Conservation (phyloP, 2,329 filamentous ascomycete species). For the Colletotrichum acutatum region DNA sequence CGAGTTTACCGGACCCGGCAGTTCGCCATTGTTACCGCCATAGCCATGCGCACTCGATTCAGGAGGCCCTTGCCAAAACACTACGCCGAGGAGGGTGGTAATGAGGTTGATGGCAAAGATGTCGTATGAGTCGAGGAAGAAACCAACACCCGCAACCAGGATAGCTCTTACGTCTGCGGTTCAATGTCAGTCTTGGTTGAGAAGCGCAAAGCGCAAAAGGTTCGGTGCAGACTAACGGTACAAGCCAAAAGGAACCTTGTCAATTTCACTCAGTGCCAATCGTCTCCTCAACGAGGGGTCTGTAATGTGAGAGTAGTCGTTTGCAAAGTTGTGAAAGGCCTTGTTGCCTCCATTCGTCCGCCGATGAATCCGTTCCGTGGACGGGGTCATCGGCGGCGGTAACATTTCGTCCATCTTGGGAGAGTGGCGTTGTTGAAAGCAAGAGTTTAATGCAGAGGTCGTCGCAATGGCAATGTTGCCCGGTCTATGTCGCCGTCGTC, state of each 20-base stretch:
- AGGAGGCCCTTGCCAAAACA: constrained; percentile 71
- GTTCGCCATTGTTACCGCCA: constrained; percentile 61
- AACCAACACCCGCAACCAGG: constrained; percentile 82
- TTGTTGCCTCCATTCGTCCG: constrained; percentile 71
- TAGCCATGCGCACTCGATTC: constrained; percentile 54
- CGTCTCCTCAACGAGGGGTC: constrained; percentile 83
- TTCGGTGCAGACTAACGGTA: constrained; percentile 61
- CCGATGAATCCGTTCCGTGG: constrained; percentile 39
- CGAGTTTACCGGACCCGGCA: constrained; percentile 75
- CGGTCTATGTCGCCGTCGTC: constrained; percentile 24
- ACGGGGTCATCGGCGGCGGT: constrained; percentile 52
- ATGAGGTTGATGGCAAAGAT: constrained; percentile 85
- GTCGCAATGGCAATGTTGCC: constrained; percentile 20
- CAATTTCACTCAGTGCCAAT: constrained; percentile 81
- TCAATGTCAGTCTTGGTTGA: background rate
- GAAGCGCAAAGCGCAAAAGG: constrained; percentile 20
- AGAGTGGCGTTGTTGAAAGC: background rate
- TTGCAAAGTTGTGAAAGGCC: constrained; percentile 80
- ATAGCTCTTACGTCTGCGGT: constrained; percentile 73
- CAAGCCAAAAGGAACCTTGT: constrained; percentile 81
- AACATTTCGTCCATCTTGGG: constrained; percentile 49
- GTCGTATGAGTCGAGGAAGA: constrained; percentile 85
- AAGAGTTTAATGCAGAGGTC: background rate
- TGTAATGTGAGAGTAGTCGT: constrained; percentile 71
- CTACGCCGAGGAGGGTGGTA: constrained; percentile 77